A percentile compares a stretch with the other conserved stretches of the same genome.
Conservation (phyloP, 1,284 basidiomycete species). For the Marasmius oreades region DNA sequence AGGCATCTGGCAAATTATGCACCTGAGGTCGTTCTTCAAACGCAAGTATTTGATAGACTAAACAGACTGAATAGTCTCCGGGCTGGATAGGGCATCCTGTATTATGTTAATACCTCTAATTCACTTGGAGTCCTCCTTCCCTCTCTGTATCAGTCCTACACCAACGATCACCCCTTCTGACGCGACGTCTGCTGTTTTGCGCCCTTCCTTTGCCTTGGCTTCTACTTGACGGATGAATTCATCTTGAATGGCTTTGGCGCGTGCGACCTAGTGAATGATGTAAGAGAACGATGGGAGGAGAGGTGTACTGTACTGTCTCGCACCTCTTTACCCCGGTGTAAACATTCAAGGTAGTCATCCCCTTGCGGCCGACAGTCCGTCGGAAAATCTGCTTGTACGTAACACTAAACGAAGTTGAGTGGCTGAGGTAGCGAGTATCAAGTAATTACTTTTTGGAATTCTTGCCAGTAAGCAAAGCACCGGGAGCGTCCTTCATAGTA, state of each 20-base stretch:
- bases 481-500: constrained; percentile 67
- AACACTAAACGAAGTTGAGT: constrained; percentile 59
- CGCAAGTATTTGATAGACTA: constrained; percentile 93
- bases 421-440: neutral
- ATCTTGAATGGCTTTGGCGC: constrained; percentile 69
- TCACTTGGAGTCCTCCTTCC: constrained; percentile 19
- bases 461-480: constrained; percentile 93
- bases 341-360: constrained; percentile 92
- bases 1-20: constrained; percentile 93
- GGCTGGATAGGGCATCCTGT: neutral
- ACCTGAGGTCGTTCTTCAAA: constrained; percentile 93
- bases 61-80: neutral
- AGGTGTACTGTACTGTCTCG: constrained; percentile 21
- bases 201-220: constrained; percentile 63
- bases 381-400: constrained; percentile 78
- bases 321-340: constrained; percentile 92
- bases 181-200: constrained; percentile 69
- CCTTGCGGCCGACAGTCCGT: constrained; percentile 69
- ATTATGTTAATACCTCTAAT: neutral
- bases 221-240: constrained; percentile 72
- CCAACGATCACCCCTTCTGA: constrained; percentile 74
- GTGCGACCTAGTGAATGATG: constrained; percentile 51
- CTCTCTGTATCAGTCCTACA: constrained; percentile 69
- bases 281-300: constrained; percentile 1
- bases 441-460: constrained; percentile 43